Base-by-base conservation (phyloP, 768 basidiomycete species). In the Boletus subparvulus region DNA sequence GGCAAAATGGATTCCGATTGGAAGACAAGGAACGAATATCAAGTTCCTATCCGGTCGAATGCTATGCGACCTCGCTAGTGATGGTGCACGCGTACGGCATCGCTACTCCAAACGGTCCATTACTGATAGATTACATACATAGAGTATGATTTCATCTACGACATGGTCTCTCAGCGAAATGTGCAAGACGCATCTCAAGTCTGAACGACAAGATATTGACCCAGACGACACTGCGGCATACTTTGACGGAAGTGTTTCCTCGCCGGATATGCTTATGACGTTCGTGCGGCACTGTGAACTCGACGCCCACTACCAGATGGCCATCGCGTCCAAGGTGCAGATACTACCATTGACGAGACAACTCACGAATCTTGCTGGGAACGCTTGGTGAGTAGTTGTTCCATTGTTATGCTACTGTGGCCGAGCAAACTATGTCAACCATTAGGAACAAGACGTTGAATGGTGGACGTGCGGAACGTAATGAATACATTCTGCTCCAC, bases 161-260 rank as follows among this genome's bases (percentile, higher is more conserved):
- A 98, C 97, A 1, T 99, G 97, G 97, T 96, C 95, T 3, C 75
- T 98, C 51, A 93, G 92, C 10, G 97, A 99, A 73, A 98, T 99
- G 94, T 94, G 92, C 74, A 83, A 80, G 59, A 90, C 93, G 1
- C 90, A 96, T 69, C 83, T 99, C 60, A 87, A 88, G 59, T 82
- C 83, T 56, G 87, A 89, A 50, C 79, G 97, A 37, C 89, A 97
- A 67, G 97, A 98, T 60, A 94, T 97, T 59, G 96, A 98, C 67
- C 88, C 94, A 0, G 96, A 98, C 59, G 97, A 98, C 66, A 96
- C 93, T 0, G 86, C 92, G 30, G 80, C 82, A 60, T 98, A 92
- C 73, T 85, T 99, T 61, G 97, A 98, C 66, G 86, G 88, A 30
- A 85, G 83, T 40, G 80, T 94, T 50, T 82, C 84, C 56, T 82